phyloP scores from a whole-genome alignment of 2,329 filamentous ascomycete genomes.

The Pezicula radicicola region DNA sequence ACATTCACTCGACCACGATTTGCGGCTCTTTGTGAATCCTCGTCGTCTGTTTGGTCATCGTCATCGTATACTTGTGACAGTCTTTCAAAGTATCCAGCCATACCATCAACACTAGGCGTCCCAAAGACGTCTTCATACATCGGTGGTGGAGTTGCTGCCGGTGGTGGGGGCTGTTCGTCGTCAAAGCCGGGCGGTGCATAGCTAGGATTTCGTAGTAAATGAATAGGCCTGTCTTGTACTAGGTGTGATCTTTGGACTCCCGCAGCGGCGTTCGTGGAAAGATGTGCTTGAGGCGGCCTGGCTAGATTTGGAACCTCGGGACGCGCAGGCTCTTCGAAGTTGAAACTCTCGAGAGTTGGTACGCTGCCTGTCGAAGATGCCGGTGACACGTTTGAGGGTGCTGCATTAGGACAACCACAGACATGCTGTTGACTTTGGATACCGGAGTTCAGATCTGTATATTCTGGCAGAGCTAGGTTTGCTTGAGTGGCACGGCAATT shows the following conservation, averaged over 20 bases:
- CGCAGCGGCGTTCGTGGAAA: slow-evolving; percentile 18
- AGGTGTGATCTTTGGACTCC: slow-evolving; percentile 32
- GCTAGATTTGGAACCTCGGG: slow-evolving; percentile 31
- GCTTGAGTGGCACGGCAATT: slow-evolving; percentile 70
- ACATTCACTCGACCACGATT: slow-evolving; percentile 29
- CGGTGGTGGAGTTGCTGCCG: slow-evolving; percentile 66
- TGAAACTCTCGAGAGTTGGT: slow-evolving; percentile 41
- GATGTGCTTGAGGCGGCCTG: slow-evolving; percentile 46
- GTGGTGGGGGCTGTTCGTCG: slow-evolving; percentile 65
- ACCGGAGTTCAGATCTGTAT: slow-evolving; percentile 50
- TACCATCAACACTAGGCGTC: slow-evolving; percentile 44
- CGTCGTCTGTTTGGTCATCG: slow-evolving; percentile 23
- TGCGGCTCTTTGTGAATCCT: slow-evolving; percentile 19
- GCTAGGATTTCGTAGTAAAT: slow-evolving; percentile 64
- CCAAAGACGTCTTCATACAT: slow-evolving; percentile 64
- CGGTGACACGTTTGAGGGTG: slow-evolving; percentile 21
- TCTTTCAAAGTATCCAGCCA: slow-evolving; percentile 67
- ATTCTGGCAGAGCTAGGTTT: slow-evolving; percentile 68
- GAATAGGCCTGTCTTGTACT: slow-evolving; percentile 48
- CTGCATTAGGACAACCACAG: slow-evolving; percentile 64
- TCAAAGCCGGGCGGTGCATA: slow-evolving; percentile 71
- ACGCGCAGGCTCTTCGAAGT: slow-evolving; percentile 8
- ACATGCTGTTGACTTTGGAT: slow-evolving; percentile 37
- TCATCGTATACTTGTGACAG: slow-evolving; percentile 24
- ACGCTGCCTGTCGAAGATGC: slow-evolving; percentile 40